phyloP scores from a whole-genome alignment of 306 rosid species.

The Hippophae tibetana region DNA sequence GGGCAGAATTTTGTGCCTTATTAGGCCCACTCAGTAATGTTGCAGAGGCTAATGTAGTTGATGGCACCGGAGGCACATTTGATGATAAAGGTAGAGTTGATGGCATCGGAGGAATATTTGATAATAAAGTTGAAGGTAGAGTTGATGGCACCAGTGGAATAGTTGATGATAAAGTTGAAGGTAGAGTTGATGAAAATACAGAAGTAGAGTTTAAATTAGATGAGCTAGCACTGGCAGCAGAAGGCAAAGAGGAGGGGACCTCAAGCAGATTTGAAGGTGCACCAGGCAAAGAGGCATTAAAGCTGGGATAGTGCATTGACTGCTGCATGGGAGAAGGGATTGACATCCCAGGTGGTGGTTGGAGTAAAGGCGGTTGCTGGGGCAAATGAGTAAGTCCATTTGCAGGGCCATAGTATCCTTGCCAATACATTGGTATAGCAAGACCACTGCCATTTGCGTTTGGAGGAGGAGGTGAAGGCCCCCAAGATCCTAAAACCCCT shows the following conservation, averaged over 20 bases:
- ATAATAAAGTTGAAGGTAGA: constrained; percentile 30
- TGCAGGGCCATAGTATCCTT: constrained; percentile 85
- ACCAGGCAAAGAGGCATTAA: constrained; percentile 43
- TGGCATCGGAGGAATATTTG: constrained; percentile 26
- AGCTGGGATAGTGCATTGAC: constrained; percentile 68
- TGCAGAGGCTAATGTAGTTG: constrained; percentile 47
- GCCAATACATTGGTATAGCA: constrained; percentile 92
- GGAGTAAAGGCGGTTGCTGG: constrained; percentile 71
- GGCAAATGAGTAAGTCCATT: constrained; percentile 71
- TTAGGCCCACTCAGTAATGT: constrained; percentile 32
- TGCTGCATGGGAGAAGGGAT: constrained; percentile 72
- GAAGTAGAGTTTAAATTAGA: constrained; percentile 36
- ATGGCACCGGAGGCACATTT: constrained; percentile 26
- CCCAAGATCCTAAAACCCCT: constrained; percentile 78
- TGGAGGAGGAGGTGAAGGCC: constrained; percentile 60
- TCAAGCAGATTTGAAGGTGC: constrained; percentile 61
- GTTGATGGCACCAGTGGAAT: constrained; percentile 31
- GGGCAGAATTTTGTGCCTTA: constrained; percentile 39
- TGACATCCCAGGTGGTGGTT: constrained; percentile 71
- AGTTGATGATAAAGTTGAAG: constrained; percentile 31
- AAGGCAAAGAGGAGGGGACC: constrained; percentile 40
- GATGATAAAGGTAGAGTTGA: constrained; percentile 28
- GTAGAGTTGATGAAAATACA: constrained; percentile 22
- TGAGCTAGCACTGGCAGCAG: constrained; percentile 30
- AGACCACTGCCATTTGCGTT: constrained; percentile 65